Conservation (phyloP, 257 asterid genomes). For the Nicotiana tomentosiformis region DNA sequence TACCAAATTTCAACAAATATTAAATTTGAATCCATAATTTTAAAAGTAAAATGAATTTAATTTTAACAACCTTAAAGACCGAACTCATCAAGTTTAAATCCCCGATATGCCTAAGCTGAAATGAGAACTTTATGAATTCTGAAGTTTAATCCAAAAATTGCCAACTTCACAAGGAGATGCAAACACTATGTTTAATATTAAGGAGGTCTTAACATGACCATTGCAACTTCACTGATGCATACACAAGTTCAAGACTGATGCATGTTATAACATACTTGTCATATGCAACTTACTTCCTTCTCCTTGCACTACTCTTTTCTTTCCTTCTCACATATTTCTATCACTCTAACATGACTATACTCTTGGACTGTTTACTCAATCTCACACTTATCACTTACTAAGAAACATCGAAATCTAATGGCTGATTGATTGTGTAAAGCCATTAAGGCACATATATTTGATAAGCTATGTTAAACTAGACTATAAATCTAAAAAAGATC, state of each 20-base stretch:
- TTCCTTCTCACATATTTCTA: background rate
- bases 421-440: background rate
- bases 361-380: background rate
- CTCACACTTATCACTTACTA: background rate
- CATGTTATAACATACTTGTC: background rate
- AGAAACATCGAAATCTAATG: background rate
- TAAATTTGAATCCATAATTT: background rate
- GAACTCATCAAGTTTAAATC: background rate
- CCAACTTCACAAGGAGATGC: background rate
- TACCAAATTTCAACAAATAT: background rate
- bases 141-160: background rate
- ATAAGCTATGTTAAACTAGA: background rate
- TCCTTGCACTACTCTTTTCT: background rate
- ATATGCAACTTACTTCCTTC: background rate
- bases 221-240: background rate
- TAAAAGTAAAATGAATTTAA: background rate
- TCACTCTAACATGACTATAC: background rate
- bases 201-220: background rate
- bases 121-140: background rate
- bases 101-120: background rate
- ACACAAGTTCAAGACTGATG: background rate
- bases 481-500: background rate
- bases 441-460: background rate
- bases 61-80: background rate
- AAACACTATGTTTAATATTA: background rate